Evolutionary conservation across 2,329 filamentous ascomycete genomes (phyloP), one percentile per base, ranked within the genome.

Genomic region (Fusarium piperis): DNA sequence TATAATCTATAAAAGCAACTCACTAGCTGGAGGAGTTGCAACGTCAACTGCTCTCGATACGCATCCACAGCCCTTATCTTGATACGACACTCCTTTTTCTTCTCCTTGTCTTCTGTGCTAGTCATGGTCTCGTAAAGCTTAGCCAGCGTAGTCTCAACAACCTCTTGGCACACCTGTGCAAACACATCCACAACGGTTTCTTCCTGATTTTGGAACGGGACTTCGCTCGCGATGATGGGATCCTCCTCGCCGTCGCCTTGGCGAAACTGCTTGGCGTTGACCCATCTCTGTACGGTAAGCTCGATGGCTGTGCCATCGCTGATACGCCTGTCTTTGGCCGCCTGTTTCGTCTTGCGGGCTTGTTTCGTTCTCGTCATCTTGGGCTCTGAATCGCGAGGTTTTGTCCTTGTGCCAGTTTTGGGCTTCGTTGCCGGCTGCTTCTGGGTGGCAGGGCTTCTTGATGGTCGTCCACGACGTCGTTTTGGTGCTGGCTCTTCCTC

Each of bases 121-220:
- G 64, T 61, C 6, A 75, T 57, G 11, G 83, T 80, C 33, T 86
- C 83, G 46, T 85, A 80, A 2, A 90, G 77, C 53, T 84, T 84
- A 1, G 81, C 80, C 33, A 91, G 76, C 15, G 83, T 86, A 3
- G 83, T 80, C n/a, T 83, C 83, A 20, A 91, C 82, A 33, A 91
- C 84, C 74, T 92, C 89, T 35, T 89, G 85, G 75, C 88, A 91
- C 15, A 91, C 83, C 69, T 90, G 86, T 7, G 86, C 83, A 38
- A 92, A 82, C 2, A 92, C 89, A 71, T 92, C 90, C 3, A 92
- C 82, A 0, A 87, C 84, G 53, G 89, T 92, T 71, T 91, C 89
- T 51, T 88, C 88, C 16, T 85, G 84, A 71, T 85, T 87, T 0
- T 84, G 81, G 67, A 87, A 88, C 0, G 88, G 87, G 2, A 90